Base-by-base conservation (phyloP, 2,329 filamentous ascomycete species). In the Monosporascus sp. region DNA sequence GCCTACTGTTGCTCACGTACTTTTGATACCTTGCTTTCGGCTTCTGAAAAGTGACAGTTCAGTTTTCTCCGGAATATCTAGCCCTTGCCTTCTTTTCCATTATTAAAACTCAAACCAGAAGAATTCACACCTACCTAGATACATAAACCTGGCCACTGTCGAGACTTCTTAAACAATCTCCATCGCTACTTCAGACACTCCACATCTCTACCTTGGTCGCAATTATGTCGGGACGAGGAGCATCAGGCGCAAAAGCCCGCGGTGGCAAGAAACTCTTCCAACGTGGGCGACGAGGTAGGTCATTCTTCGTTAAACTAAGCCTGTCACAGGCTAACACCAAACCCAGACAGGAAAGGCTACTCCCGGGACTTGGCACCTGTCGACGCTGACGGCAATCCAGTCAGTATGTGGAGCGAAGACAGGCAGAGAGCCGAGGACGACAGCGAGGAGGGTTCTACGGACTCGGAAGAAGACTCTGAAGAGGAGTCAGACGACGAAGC, bases 221-320 rank as follows among this genome's bases (percentile, higher is more conserved):
- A 57, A 60, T 55, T 54, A 70, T 83, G 80, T 70, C 76, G 67
- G 70, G 71, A 57, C 67, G 70, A 50, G 66, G 65, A 57, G 67
- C 54, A 57, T 72, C 77, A 44, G 77, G 76, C 59, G 65, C 71
- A 41, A 77, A 70, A 70, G 79, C 86, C 60, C 82, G 90, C 69
- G 91, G 90, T 69, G 91, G 88, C 65, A 90, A 92, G 74, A 97
- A 97, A 76, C 96, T 93, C 73, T 89, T 85, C 77, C 97, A 97
- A 78, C 90, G 88, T 62, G 91, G 90, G 63, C 83, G 93, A 74
- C 93, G 93, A 80, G 92, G 93, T 93, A 75, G 63, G 81, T 66
- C 49, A n/a, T 46, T 48, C 48, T 39, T 15, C 31, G 43, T 35
- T 25, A 27, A 11, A 27, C 5, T 35, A 35, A 35, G 31, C 31